phyloP scores from a whole-genome alignment of 129 eudicot species.

The Calendula officinalis region DNA sequence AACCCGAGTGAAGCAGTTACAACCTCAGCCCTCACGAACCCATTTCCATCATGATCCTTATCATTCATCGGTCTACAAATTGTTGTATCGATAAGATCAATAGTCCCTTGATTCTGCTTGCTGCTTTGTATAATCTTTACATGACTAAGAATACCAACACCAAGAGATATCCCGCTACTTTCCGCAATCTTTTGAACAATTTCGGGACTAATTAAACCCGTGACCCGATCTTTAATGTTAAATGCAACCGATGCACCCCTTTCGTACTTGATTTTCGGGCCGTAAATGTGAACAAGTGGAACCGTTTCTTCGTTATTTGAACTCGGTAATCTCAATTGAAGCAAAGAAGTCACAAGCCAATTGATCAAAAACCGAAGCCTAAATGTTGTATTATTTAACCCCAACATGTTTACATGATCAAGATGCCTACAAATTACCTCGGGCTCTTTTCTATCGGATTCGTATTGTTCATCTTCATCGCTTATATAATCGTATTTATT shows the following conservation, averaged over 20 bases:
- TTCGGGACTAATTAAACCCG: conserved; percentile 70
- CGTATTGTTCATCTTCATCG: conserved; percentile 52
- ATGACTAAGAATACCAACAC: conserved; percentile 78
- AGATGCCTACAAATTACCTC: conserved; percentile 78
- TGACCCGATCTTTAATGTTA: conserved; percentile 55
- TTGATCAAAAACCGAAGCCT: conserved; percentile 77
- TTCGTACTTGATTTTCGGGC: conserved; percentile 90
- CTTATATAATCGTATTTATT: conserved; percentile 58
- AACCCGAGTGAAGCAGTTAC: conserved; percentile 91
- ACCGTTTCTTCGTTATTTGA: conserved; percentile 30
- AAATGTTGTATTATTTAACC: conserved; percentile 81
- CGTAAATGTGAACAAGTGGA: conserved; percentile 81
- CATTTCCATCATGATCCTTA: conserved; percentile 45
- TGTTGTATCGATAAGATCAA: conserved; percentile 55
- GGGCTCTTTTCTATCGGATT: conserved; percentile 68
- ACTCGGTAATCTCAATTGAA: conserved; percentile 60
- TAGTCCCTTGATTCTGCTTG: conserved; percentile 37
- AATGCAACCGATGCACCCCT: conserved; percentile 94
- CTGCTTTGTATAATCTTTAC: conserved; percentile 55
- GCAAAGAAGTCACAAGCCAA: conserved; percentile 93
- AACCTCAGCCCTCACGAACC: conserved; percentile 80
- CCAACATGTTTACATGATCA: conserved; percentile 88
- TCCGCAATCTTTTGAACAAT: conserved; percentile 77
- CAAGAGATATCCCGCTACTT: conserved; percentile 63
- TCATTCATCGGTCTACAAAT: conserved; percentile 80